Evolutionary conservation across 257 asterid species (phyloP), one percentile per base, ranked within the genome.

Genomic region (Ophiorrhiza pumila): DNA sequence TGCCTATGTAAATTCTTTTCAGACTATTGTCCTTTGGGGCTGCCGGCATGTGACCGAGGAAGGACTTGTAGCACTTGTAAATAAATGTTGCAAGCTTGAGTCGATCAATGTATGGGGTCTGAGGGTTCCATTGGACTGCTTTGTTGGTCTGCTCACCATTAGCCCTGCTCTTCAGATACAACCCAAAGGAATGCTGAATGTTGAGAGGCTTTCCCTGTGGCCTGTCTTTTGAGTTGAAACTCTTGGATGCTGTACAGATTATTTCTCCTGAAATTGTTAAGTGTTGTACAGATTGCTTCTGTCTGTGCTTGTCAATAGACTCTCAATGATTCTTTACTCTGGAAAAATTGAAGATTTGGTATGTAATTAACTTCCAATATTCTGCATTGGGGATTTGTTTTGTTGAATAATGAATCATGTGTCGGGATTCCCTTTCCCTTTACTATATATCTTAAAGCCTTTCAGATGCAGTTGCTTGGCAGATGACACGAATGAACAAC

Each of bases 81-180:
- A 83, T 56, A 86, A 90, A 82, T 94, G 97, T 65, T 77, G 81
- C 25, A 85, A 86, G 74, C 88, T 91, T 0, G 86, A 90, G 79
- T 90, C 97, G 17, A 94, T 94, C 71, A 90, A 94, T 47, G 97
- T 82, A 37, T 91, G 95, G 97, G 99, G 97, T 17, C 78, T 84
- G 91, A 80, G 89, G 73, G 87, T 94, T 31, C 89, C 96, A 11
- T 46, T 84, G 50, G 81, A 91, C 80, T 90, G 99, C 83, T 88
- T 91, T 79, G 52, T 83, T 69, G 83, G 78, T 49, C 78, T 94
- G 75, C 92, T 88, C 53, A 66, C 95, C 9, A 84, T 91, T 2
- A 89, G 96, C 35, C 99, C 97, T 27, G 83, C 93, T 71, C 96
- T 94, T 62, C 92, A 84, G 61, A 91, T 91, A 76, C 86, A 80